Base-by-base conservation (phyloP, 1,284 basidiomycete genomes). In the Xerocomus nothofagi region DNA sequence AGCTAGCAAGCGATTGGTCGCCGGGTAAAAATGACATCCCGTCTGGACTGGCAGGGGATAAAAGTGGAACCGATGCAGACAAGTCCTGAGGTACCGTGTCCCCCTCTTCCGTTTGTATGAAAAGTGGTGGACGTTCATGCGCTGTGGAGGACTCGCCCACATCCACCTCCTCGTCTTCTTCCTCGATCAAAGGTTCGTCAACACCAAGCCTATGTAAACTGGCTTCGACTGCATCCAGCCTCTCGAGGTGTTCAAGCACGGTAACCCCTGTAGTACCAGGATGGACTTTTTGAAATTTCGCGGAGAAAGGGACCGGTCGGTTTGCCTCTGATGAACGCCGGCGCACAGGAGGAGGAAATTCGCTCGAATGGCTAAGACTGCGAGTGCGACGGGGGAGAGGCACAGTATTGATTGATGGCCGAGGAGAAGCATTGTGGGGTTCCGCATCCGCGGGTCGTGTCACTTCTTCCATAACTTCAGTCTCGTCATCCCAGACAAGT, bases 401-500 rank as follows among this genome's bases (percentile, higher is more conserved):
- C 39, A 86, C 75, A 47, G 80, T 82, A 52, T 67, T 80, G 53
- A 82, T 77, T 14, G 86, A 88, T 20, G 78, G 71, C 41, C 74
- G 76, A 8, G 82, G 80, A 8, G 84, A 84, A 12, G 75, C 62
- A 18, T 71, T 67, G 32, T 66, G 61, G n/a, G 72, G 73, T 48
- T 59, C 70, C 36, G 66, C 71, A 32, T 74, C 60, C 18, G 71
- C 29, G 23, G 54, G 53, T 7, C 39, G 56, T 33, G 54, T 24
- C 11, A 49, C 66, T 50, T 87, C 84, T 56, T 86, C 85, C 29
- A 79, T 69, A n/a, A 91, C 69, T 65, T 90, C 86, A n/a, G 87
- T 70, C 56, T 89, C 86, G 52, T 93, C 91, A 58, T 91, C 86
- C 86, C 87, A 90, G 12, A 94, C 87, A 23, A 90, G 75, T 11